Base-by-base conservation (phyloP, 2,329 filamentous ascomycete species). In the Thyridium curvatum region DNA sequence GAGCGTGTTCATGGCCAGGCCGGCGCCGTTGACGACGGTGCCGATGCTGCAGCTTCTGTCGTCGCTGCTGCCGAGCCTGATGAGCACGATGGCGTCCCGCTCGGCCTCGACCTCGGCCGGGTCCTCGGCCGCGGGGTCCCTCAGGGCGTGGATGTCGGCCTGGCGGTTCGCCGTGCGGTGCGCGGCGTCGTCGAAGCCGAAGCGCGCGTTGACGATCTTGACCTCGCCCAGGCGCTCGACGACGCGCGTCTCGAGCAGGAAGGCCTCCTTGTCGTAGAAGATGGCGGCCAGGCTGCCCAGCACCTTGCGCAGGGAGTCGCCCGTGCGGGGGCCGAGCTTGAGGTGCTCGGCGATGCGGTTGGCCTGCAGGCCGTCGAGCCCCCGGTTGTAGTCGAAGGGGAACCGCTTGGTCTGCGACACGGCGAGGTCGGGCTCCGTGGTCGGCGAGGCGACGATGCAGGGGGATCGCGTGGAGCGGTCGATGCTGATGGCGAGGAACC, bases 1-100 rank as follows among this genome's bases (percentile, higher is more conserved):
- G 43, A 90, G 80, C 0, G 88, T 94, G 56, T 93, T 93, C 85
- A 95, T 93, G 1, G 88, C 88, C 2, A 95, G 73, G 1, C 89
- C 89, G 0, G 90, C 89, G 32, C 89, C 88, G 53, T 95, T 95
- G 46, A 94, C 87, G 46, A 94, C 68, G 1, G 85, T 94, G 30
- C 87, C 89, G 38, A 94, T 82, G 45, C 79, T 79, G 38, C 72
- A 26, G 6, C 77, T 39, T 66, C 55, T n/a, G n/a, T n/a, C n/a
- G n/a, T n/a, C n/a, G n/a, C n/a, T n/a, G 3, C 71, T 68, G 2
- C 59, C 49, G 41, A 72, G 61, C 51, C 77, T 82, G 46, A 94
- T 74, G 57, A 90, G 94, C 1, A 93, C 84, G 49, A 94, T 88
- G 4, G 86, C 86, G 41, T 81, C 68, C 41, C 74, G 70, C 14